These are phyloP conservation scores for Aspergillus ustus DNA, from an alignment of 2,329 filamentous ascomycete genomes.

Conservation along the genomic window DNA sequence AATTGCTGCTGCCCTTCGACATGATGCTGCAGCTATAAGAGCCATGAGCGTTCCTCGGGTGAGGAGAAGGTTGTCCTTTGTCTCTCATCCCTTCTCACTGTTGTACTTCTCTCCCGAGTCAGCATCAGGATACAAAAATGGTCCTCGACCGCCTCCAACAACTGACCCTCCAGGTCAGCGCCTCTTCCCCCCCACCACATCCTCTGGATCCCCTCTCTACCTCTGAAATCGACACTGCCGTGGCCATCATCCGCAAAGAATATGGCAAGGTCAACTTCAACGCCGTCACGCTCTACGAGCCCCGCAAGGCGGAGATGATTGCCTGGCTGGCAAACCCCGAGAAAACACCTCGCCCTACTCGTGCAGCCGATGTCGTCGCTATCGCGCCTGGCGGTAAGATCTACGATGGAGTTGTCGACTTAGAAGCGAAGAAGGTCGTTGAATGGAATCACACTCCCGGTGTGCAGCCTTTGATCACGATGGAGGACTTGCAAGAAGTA, in stretches of 20 bases:
- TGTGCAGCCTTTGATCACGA: constrained; percentile 86
- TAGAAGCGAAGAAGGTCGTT: constrained; percentile 68
- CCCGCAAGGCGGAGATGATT: constrained; percentile 81
- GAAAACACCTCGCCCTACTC: constrained; percentile 64
- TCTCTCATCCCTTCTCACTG: not conserved
- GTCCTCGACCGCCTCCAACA: constrained; percentile 68
- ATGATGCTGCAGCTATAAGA: constrained; percentile 9
- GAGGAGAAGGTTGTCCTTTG: not conserved
- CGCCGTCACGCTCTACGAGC: constrained; percentile 82
- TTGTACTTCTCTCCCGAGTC: not conserved
- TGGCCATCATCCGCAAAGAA: constrained; percentile 69
- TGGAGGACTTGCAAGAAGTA: constrained; percentile 84
- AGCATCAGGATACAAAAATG: constrained; percentile 44
- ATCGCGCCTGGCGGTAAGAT: constrained; percentile 79
- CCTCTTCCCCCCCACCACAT: constrained; percentile 61
- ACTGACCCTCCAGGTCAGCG: constrained; percentile 65
- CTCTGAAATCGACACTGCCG: constrained; percentile 73
- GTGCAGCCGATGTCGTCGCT: constrained; percentile 81
- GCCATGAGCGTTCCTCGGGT: not conserved
- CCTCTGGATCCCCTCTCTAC: constrained; percentile 78
- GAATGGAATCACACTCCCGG: constrained; percentile 77
- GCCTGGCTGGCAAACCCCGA: constrained; percentile 73
- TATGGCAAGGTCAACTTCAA: constrained; percentile 80
- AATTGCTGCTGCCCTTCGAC: not conserved
- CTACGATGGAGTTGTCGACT: constrained; percentile 79